These are phyloP conservation scores for Tubosaeta sp. DNA, from an alignment of 768 basidiomycete genomes.

Conservation along the genomic window DNA sequence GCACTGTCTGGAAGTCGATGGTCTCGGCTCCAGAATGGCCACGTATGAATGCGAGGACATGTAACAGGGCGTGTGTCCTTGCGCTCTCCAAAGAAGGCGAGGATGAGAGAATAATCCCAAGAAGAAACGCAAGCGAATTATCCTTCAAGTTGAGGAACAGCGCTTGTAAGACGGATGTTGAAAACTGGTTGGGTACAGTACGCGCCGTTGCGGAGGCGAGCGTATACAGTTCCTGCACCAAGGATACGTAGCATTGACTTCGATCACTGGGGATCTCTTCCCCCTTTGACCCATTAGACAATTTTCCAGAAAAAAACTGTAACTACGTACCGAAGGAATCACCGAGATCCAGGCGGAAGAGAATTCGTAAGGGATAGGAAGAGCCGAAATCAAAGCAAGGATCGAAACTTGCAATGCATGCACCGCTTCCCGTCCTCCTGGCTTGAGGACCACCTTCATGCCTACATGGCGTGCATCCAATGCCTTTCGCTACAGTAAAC, in stretches of 20 bases:
- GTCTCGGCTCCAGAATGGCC: constrained; percentile 57
- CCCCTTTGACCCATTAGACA: constrained; percentile 5
- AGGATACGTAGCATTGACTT: constrained; percentile 46
- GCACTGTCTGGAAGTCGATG: constrained; percentile 76
- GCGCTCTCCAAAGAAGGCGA: constrained; percentile 29
- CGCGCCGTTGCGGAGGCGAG: constrained; percentile 56
- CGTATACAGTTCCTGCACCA: constrained; percentile 63
- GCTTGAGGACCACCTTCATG: constrained; percentile 52
- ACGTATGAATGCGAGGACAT: constrained; percentile 75
- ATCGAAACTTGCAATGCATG: constrained; percentile 57
- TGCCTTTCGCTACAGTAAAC: constrained; percentile 33
- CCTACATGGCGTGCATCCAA: constrained; percentile 43
- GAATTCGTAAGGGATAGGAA: constrained; percentile 40
- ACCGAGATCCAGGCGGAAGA: constrained; percentile 46
- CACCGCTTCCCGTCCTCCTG: constrained; percentile 52
- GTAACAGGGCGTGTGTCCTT: constrained; percentile 59
- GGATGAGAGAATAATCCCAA: constrained; percentile 57
- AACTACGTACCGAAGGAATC: constrained; percentile 31
- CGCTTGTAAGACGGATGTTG: constrained; percentile 52
- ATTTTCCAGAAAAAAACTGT: background rate
- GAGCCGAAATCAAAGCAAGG: constrained; percentile 45
- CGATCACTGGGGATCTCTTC: constrained; percentile 10
- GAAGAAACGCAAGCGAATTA: constrained; percentile 75
- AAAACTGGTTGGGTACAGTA: constrained; percentile 38
- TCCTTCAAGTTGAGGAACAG: constrained; percentile 68